Conservation (phyloP, 495 filamentous ascomycete genomes). For the Talaromyces nanjingensis region DNA sequence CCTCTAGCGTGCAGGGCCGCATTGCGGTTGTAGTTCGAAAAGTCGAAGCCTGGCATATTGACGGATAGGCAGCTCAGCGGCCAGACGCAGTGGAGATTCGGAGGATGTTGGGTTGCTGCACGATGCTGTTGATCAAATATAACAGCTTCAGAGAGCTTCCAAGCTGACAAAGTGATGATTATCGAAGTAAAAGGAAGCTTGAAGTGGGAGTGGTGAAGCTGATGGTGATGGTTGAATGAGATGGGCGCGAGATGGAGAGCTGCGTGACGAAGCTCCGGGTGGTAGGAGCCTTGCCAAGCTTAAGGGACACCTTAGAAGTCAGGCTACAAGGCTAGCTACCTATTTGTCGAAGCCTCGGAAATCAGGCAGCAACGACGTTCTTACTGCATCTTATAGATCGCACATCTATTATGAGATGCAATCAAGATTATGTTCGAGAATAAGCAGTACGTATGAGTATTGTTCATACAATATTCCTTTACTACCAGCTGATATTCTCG, state of each 20-base stretch:
- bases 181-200: slow-evolving; percentile 11
- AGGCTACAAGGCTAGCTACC: not conserved
- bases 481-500: not conserved
- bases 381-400: not conserved
- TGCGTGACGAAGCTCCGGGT: slow-evolving; percentile 39
- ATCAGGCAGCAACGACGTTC: not conserved
- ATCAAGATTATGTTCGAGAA: not conserved
- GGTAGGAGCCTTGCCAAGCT: slow-evolving; percentile 23
- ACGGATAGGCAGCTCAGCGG: slow-evolving; percentile 16
- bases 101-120: not conserved
- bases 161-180: not conserved
- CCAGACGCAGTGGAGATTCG: not conserved
- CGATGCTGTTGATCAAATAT: not conserved
- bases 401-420: not conserved
- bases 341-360: not conserved
- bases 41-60: slow-evolving; percentile 97
- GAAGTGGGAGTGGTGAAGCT: slow-evolving; percentile 18
- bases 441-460: not conserved
- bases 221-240: slow-evolving; percentile 9
- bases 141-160: not conserved
- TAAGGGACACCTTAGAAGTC: not conserved
- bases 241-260: slow-evolving; percentile 17
- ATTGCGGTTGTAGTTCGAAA: slow-evolving; percentile 99
- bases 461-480: not conserved
- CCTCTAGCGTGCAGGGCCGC: slow-evolving; percentile 87